Base-by-base conservation (phyloP, 176 grass and related monocot genomes). In the Carex kokanica region DNA sequence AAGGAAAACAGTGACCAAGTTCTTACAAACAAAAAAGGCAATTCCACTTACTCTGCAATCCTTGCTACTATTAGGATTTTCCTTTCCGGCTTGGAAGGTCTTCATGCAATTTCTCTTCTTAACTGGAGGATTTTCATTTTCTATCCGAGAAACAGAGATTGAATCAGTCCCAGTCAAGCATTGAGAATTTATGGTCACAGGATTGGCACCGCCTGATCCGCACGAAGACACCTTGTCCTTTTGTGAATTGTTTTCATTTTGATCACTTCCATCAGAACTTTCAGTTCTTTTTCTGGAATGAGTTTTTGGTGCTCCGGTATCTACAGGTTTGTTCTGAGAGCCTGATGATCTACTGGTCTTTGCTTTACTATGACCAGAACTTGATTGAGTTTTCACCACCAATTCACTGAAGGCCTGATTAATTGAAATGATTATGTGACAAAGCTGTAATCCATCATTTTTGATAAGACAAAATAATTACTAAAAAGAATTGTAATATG, bases 171-270 rank as follows among this genome's bases (percentile, higher is more conserved):
- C 61, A 43, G 41, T 65, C 21, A 93, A 82, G 87, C 85, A 70
- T 41, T 65, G 70, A 75, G 84, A 91, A 81, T 74, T 84, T 79
- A 41, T 86, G 91, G 83, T 86, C 80, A 84, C 77, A 32, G 82
- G 77, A 63, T 91, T 88, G 61, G 88, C 88, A 60, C 90, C 84
- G 38, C 66, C 95, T 8, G 95, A 98, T 89, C 86, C 95, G 90
- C 90, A 98, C 45, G 92, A 98, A 74, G 95, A 95, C 45, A 90
- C 41, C 31, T 90, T 89, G n/a, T 98, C 89, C 68, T 88, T 91
- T 71, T 86, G 88, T n/a, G 68, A 69, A 75, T 83, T 82, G 82
- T 64, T 51, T 80, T 85, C 81, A 68, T 65, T 72, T 41, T 78
- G 29, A 56, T 83, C 31, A 23, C 53, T 86, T 83, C 71, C 49